Evolutionary conservation across 2,329 filamentous ascomycete genomes (phyloP).

Genomic region (Coniochaeta prunicola): DNA sequence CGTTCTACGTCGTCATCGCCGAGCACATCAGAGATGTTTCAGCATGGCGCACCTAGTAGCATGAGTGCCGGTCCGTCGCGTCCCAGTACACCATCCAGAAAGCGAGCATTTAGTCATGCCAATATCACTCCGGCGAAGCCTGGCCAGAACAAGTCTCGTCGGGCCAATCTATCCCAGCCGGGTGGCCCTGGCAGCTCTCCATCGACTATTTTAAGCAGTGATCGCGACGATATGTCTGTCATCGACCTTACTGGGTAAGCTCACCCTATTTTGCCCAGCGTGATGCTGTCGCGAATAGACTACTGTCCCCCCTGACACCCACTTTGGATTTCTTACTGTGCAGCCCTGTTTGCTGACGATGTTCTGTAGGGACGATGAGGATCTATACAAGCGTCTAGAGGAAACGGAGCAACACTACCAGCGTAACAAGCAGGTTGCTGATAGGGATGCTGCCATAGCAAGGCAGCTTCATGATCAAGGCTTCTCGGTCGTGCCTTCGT

Average conservation of each 20-base stretch:
- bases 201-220: conserved; percentile 2
- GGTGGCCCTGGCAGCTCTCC: not conserved
- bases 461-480: not conserved
- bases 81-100: conserved; percentile 10
- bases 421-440: not conserved
- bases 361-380: not conserved
- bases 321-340: not conserved
- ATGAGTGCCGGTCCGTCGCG: not conserved
- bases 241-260: conserved; percentile 22
- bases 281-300: not conserved
- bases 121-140: conserved; percentile 11
- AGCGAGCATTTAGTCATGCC: conserved; percentile 18
- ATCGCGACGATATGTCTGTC: conserved; percentile 4
- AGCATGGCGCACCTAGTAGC: conserved; percentile 1
- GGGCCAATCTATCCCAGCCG: conserved; percentile 15
- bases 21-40: conserved; percentile 5
- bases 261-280: not conserved
- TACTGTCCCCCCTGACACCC: not conserved
- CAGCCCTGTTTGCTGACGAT: not conserved
- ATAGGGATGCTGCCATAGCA: not conserved
- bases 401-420: not conserved
- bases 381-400: not conserved
- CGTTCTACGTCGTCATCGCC: not conserved
- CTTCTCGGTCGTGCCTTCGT: not conserved
- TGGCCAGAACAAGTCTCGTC: conserved; percentile 23